Conservation (phyloP, 2,329 filamentous ascomycete species). For the Trichoderma afroharzianum region DNA sequence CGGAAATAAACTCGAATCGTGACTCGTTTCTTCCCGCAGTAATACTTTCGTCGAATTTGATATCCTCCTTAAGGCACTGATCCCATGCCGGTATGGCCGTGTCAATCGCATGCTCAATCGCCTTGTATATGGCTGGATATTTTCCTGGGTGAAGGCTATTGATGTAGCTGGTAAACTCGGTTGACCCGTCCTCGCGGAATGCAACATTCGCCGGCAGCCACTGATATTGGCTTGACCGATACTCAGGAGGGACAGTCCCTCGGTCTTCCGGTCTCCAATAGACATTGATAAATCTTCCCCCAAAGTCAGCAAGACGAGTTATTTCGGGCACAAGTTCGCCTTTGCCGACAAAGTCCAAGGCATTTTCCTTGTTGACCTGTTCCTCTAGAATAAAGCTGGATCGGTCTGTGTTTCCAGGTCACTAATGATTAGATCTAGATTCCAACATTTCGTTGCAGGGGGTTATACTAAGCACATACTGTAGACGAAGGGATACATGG, state of each 20-base stretch:
- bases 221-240: slow-evolving; percentile 26
- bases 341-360: slow-evolving; percentile 27
- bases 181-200: slow-evolving; percentile 36
- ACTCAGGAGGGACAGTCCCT: background rate
- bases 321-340: slow-evolving; percentile 18
- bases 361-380: slow-evolving; percentile 25
- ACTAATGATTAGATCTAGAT: background rate
- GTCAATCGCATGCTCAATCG: slow-evolving; percentile 34
- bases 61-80: slow-evolving; percentile 35
- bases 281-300: background rate
- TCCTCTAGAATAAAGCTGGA: slow-evolving; percentile 19
- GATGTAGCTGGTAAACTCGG: slow-evolving; percentile 40
- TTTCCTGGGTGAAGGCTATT: slow-evolving; percentile 41
- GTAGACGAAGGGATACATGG: slow-evolving; percentile 21
- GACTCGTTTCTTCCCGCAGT: background rate
- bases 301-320: background rate
- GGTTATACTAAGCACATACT: background rate
- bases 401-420: background rate
- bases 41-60: background rate
- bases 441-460: background rate
- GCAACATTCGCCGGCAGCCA: slow-evolving; percentile 29
- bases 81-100: slow-evolving; percentile 40
- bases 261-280: background rate
- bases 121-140: slow-evolving; percentile 27
- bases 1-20: background rate